Base-by-base conservation (phyloP, 495 filamentous ascomycete species). In the Hyaloscypha bicolor region DNA sequence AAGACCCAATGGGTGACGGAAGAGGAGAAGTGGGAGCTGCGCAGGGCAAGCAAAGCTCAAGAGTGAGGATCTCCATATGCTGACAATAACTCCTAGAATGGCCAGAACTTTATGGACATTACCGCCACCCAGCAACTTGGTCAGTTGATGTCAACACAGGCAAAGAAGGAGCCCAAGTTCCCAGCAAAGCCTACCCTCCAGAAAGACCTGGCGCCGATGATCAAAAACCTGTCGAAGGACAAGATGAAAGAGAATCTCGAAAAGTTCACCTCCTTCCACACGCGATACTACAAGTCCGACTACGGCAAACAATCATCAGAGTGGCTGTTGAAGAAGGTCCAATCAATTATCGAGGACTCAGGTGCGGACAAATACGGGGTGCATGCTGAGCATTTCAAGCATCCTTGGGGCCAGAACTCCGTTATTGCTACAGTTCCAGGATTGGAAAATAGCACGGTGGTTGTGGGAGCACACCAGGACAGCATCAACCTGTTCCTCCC, bases 391-490 rank as follows among this genome's bases (percentile, higher is more conserved):
- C 82, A 84, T 56, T 98, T 99, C 77, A 71, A 78, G 57, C 95
- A 99, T 79, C 72, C 87, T 0, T 99, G 94, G 94, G 90, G 88
- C 58, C 95, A 99, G 76, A 90, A 88, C 78, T 93, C 88, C 71
- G 86, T 98, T 72, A 97, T 99, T 75, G 94, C 93, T 16, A 94
- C 90, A 12, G 92, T 99, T 65, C 95, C 95, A 0, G 96, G 96
- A 57, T 84, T 90, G 79, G 89, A 84, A 33, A 88, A 96, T 65
- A 90, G 90, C 74, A 98, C 95, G 5, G 83, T 98, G 92, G 80
- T 89, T 35, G 80, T 89, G 56, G 84, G 87, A 42, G 86, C 86
- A 0, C 86, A 88, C 75, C 84, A 87, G 64, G 85, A 88, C 72
- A 71, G 68, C 55, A 73, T 73, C 69, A 73, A 73, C 51, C 64